Conservation (phyloP, 2,329 filamentous ascomycete species). For the Diaporthe aspalathi region DNA sequence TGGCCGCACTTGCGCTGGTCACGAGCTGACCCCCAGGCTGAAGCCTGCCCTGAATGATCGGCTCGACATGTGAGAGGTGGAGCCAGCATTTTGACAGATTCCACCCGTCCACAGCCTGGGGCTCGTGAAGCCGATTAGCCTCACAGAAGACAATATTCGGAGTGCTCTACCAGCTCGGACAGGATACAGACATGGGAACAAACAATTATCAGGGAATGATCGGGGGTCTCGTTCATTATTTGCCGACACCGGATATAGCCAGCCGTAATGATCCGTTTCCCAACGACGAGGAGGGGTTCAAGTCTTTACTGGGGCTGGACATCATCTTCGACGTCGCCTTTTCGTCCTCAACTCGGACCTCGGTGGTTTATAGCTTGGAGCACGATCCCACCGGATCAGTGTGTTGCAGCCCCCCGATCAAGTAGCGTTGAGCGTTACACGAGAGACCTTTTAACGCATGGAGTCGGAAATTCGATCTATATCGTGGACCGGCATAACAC, state of each 20-base stretch:
- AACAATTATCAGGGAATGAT: no score
- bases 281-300: neutral
- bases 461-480: neutral
- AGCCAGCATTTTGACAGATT: no score
- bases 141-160: no score
- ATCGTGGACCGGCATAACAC: neutral
- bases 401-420: neutral
- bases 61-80: no score
- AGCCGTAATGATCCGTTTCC: neutral
- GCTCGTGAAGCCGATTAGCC: no score
- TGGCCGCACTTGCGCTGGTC: no score
- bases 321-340: neutral
- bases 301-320: neutral
- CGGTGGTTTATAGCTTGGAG: neutral
- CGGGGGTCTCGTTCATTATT: neutral
- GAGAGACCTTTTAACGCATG: neutral
- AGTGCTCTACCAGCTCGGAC: no score
- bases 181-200: no score
- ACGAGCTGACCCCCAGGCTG: no score
- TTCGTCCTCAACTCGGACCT: neutral
- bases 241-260: no score
- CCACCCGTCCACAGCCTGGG: no score
- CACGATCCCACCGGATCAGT: neutral
- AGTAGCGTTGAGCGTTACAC: neutral
- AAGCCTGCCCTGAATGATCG: no score